These are phyloP conservation scores for Cordyceps sp. DNA, from an alignment of 2,329 filamentous ascomycete species.

Conservation along the genomic window DNA sequence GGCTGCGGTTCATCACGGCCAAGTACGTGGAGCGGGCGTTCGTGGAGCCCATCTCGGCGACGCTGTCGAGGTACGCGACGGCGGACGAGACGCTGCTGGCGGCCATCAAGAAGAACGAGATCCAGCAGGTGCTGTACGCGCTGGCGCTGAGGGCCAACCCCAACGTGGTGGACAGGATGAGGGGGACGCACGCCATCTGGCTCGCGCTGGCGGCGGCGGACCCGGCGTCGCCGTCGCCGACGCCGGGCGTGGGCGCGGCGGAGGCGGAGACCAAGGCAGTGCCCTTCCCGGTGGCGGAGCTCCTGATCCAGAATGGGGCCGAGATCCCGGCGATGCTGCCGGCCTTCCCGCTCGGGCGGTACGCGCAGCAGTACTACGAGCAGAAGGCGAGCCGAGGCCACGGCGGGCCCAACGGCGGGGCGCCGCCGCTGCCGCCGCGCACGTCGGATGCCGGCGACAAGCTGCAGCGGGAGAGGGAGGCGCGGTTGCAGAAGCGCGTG, in stretches of 20 bases:
- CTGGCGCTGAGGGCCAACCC: slow-evolving; percentile 75
- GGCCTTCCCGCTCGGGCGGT: slow-evolving; percentile 67
- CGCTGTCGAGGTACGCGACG: slow-evolving; percentile 58
- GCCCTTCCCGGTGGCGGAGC: slow-evolving; percentile 77
- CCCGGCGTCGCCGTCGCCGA: slow-evolving; percentile 56
- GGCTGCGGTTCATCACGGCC: slow-evolving; percentile 83
- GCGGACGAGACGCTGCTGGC: slow-evolving; percentile 80
- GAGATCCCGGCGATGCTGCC: slow-evolving; percentile 63
- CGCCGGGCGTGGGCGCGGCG: slow-evolving; percentile 23
- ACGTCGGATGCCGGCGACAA: slow-evolving; percentile 26
- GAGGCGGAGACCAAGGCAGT: slow-evolving; percentile 34
- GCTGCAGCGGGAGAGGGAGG: slow-evolving; percentile 46
- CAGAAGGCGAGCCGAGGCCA: slow-evolving; percentile 43
- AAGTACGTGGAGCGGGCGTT: slow-evolving; percentile 82
- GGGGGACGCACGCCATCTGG: slow-evolving; percentile 78
- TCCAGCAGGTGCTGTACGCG: slow-evolving; percentile 82
- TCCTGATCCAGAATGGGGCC: slow-evolving; percentile 85
- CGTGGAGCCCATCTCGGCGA: slow-evolving; percentile 61
- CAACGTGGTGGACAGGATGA: slow-evolving; percentile 70
- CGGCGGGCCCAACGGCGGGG: slow-evolving; percentile 35
- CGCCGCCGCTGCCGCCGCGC: slow-evolving; percentile 43
- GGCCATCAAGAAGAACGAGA: slow-evolving; percentile 90
- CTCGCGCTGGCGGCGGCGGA: slow-evolving; percentile 85
- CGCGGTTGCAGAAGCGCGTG: slow-evolving; percentile 59
- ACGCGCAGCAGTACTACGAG: slow-evolving; percentile 72